Evolutionary conservation across 495 filamentous ascomycete genomes (phyloP).

Genomic region (Aspergillus bridgeri): DNA sequence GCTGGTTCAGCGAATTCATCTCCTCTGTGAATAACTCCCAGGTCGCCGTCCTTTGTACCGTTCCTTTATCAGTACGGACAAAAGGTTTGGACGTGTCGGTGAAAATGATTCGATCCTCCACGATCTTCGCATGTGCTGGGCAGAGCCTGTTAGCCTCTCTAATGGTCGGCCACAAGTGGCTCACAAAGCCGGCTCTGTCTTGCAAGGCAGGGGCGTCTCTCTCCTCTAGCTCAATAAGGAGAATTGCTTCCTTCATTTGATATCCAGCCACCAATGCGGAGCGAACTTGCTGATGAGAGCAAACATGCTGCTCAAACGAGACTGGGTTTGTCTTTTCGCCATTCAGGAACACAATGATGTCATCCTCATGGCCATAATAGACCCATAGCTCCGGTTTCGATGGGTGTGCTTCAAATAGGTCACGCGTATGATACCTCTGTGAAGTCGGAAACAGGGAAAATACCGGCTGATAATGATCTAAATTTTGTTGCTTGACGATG

Average conservation of each 20-base stretch:
- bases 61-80: too few species aligned
- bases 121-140: too few species aligned
- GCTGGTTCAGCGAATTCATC: not conserved
- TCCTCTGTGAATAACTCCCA: not conserved
- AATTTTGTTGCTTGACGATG: not conserved
- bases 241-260: constrained; percentile 27
- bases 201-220: too few species aligned
- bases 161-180: too few species aligned
- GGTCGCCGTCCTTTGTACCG: too few species aligned
- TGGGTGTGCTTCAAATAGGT: constrained; percentile 50
- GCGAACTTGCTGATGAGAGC: constrained; percentile 23
- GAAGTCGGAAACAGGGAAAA: constrained; percentile 35
- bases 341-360: constrained; percentile 41
- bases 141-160: too few species aligned
- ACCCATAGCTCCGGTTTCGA: constrained; percentile 28
- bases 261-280: constrained; percentile 36
- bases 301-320: constrained; percentile 31
- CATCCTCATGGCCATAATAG: constrained; percentile 34
- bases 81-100: too few species aligned
- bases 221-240: constrained; percentile 38
- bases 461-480: not conserved
- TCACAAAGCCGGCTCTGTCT: too few species aligned
- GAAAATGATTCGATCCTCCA: too few species aligned
- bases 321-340: constrained; percentile 46
- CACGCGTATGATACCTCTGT: constrained; percentile 51